These are phyloP conservation scores for Neurospora sp. DNA, from an alignment of 495 filamentous ascomycete genomes.

Conservation along the genomic window DNA sequence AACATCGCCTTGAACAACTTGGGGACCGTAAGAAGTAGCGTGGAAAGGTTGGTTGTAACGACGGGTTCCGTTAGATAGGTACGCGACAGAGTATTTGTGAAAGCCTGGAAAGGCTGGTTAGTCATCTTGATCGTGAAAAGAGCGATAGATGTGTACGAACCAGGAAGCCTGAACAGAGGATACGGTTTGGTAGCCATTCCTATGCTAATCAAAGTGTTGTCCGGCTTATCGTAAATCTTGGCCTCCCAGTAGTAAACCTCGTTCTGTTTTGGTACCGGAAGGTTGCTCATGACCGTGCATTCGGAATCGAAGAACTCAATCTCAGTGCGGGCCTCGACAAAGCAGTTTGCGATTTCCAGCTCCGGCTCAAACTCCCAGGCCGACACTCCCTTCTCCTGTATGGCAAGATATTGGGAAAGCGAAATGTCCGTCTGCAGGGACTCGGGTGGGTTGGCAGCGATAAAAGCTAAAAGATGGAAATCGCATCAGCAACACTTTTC, in stretches of 20 bases:
- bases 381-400: conserved; percentile 97
- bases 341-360: conserved; percentile 96
- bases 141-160: conserved; percentile 30
- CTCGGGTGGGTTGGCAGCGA: conserved; percentile 90
- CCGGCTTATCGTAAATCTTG: conserved; percentile 96
- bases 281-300: conserved; percentile 93
- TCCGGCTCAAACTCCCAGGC: conserved; percentile 99
- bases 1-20: conserved; percentile 84
- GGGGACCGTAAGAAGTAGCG: conserved; percentile 67
- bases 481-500: conserved; percentile 6
- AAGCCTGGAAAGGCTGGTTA: conserved; percentile 47
- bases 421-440: conserved; percentile 95
- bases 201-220: conserved; percentile 71
- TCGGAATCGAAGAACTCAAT: conserved; percentile 98
- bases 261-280: conserved; percentile 96
- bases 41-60: conserved; percentile 87
- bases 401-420: conserved; percentile 91
- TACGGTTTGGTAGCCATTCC: conserved; percentile 96
- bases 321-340: conserved; percentile 91
- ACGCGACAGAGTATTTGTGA: conserved; percentile 86
- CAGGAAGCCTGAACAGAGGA: conserved; percentile 86
- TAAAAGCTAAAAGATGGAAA: conserved; percentile 54
- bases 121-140: neutral
- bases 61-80: conserved; percentile 75
- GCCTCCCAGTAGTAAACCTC: conserved; percentile 99